Conservation (phyloP, 108 stramenopile species). For the Pseudonitzschia multistriata region DNA sequence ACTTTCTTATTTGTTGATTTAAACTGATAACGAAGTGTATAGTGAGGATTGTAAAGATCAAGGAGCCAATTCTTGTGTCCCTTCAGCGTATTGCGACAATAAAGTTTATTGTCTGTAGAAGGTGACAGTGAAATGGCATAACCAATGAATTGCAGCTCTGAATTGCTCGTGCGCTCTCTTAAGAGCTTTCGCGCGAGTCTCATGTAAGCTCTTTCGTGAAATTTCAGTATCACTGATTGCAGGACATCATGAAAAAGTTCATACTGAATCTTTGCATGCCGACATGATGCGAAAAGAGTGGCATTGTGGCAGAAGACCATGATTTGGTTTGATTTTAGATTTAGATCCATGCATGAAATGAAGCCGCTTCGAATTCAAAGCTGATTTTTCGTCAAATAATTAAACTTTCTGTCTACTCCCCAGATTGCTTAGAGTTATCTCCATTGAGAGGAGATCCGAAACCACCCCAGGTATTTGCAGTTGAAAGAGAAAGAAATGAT, state of each 20-base stretch:
- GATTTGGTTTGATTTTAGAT: not conserved
- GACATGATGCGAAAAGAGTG: too few species aligned
- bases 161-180: not conserved
- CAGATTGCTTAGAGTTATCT: conserved; percentile 20
- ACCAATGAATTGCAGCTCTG: not conserved
- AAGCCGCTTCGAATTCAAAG: not conserved
- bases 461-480: conserved; percentile 39
- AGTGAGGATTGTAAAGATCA: conserved; percentile 6
- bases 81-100: not conserved
- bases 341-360: not conserved
- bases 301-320: too few species aligned
- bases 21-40: conserved; percentile 1
- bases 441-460: conserved; percentile 22
- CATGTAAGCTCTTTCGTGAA: not conserved
- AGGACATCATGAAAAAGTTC: not conserved
- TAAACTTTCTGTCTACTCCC: conserved; percentile 16
- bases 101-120: not conserved
- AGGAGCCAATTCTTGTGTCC: conserved; percentile 1
- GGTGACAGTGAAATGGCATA: conserved; percentile 2
- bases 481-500: conserved; percentile 33
- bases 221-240: not conserved
- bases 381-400: not conserved
- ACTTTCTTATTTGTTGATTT: not conserved
- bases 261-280: not conserved
- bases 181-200: conserved; percentile 1